phyloP scores from a whole-genome alignment of 2,329 filamentous ascomycete species.

The Xylaria polymorpha region DNA sequence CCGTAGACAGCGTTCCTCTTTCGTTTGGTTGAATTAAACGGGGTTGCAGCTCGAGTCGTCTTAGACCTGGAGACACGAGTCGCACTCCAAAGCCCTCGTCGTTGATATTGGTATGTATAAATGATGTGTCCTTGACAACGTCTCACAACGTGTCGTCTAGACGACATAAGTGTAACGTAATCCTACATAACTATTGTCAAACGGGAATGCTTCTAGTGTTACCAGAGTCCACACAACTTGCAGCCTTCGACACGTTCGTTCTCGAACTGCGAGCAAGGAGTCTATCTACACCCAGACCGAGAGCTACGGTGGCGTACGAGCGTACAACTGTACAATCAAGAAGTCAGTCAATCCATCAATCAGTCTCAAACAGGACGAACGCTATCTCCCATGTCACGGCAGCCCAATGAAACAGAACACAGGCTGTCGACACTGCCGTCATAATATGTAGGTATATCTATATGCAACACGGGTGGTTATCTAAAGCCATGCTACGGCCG shows the following conservation, averaged over 20 bases:
- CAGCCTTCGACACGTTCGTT: neutral
- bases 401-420: constrained; percentile 20
- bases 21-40: neutral
- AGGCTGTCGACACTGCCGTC: neutral
- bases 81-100: neutral
- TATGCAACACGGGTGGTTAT: constrained; percentile 14
- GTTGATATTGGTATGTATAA: constrained; percentile 3
- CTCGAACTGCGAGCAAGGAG: neutral
- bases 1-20: neutral
- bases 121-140: constrained; percentile 7
- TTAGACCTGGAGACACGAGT: neutral
- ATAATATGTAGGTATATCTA: neutral
- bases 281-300: neutral
- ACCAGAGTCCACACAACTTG: constrained; percentile 6
- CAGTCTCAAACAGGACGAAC: constrained; percentile 7
- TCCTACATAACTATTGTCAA: constrained; percentile 6
- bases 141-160: constrained; percentile 8
- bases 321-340: neutral
- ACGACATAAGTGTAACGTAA: constrained; percentile 11
- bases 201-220: constrained; percentile 1
- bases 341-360: neutral
- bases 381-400: neutral
- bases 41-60: neutral
- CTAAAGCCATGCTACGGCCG: constrained; percentile 2
- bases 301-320: neutral